These are phyloP conservation scores for Sugiyamaella americana DNA, from an alignment of 805 yeast species.

Conservation along the genomic window DNA sequence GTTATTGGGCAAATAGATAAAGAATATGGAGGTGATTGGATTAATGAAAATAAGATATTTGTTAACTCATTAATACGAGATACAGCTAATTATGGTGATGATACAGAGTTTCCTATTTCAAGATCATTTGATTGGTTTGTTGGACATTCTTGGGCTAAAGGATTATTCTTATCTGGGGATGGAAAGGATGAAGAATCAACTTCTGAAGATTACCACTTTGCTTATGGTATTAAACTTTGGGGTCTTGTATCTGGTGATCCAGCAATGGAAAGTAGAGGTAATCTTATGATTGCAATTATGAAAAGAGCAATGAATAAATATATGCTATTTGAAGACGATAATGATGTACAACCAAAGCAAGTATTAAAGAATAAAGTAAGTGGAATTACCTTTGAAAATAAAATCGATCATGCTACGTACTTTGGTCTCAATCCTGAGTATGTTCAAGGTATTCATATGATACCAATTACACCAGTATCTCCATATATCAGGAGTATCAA, in stretches of 20 bases:
- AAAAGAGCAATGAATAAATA: conserved; percentile 50
- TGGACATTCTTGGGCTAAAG: conserved; percentile 79
- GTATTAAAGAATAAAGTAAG: conserved; percentile 55
- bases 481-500: conserved; percentile 45
- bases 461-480: conserved; percentile 62
- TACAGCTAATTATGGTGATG: conserved; percentile 46
- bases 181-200: conserved; percentile 70
- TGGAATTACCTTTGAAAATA: conserved; percentile 70
- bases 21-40: conserved; percentile 48
- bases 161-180: conserved; percentile 55
- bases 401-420: conserved; percentile 66
- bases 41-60: conserved; percentile 44
- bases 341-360: conserved; percentile 47
- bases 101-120: conserved; percentile 58
- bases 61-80: conserved; percentile 58
- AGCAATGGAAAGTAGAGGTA: conserved; percentile 50
- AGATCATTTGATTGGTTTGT: conserved; percentile 66
- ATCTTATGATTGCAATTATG: conserved; percentile 54
- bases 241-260: conserved; percentile 51
- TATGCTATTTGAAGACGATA: conserved; percentile 44
- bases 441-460: conserved; percentile 77
- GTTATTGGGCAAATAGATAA: conserved; percentile 58
- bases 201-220: conserved; percentile 67
- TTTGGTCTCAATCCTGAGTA: conserved; percentile 60
- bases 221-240: conserved; percentile 69